Evolutionary conservation across 2,329 filamentous ascomycete species (phyloP).

Genomic region (Tolypocladium amazonense): DNA sequence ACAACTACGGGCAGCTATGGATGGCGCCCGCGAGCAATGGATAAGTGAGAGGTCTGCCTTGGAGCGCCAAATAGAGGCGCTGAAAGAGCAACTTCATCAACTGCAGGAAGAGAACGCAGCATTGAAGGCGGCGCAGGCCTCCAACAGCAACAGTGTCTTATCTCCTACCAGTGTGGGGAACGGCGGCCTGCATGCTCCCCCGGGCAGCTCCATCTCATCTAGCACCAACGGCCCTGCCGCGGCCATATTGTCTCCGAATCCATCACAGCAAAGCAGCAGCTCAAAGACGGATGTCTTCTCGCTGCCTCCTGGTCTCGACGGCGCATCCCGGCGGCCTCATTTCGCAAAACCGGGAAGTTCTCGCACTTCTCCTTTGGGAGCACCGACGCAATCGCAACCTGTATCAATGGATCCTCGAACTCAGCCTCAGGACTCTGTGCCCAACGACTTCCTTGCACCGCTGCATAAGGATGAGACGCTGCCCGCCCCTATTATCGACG

Average conservation of each 20-base stretch:
- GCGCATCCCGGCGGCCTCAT: slow-evolving; percentile 23
- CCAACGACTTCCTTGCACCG: slow-evolving; percentile 24
- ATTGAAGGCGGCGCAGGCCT: neutral
- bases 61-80: neutral
- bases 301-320: slow-evolving; percentile 22
- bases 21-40: neutral
- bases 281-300: slow-evolving; percentile 11
- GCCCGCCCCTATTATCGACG: slow-evolving; percentile 40
- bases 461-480: slow-evolving; percentile 18
- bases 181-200: too few species aligned
- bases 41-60: neutral
- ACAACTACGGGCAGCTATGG: neutral
- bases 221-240: neutral
- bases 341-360: slow-evolving; percentile 19
- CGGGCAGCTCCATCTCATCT: neutral
- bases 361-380: slow-evolving; percentile 20
- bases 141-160: neutral
- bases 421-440: slow-evolving; percentile 24
- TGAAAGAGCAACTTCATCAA: neutral
- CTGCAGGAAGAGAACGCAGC: neutral
- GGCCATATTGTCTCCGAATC: slow-evolving; percentile 7
- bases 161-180: neutral
- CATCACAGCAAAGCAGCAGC: slow-evolving; percentile 8
- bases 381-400: slow-evolving; percentile 25
- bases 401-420: slow-evolving; percentile 33